Evolutionary conservation across 1,284 basidiomycete species (phyloP), one percentile per base, ranked within the genome.

Genomic region (Ustilago lituana): DNA sequence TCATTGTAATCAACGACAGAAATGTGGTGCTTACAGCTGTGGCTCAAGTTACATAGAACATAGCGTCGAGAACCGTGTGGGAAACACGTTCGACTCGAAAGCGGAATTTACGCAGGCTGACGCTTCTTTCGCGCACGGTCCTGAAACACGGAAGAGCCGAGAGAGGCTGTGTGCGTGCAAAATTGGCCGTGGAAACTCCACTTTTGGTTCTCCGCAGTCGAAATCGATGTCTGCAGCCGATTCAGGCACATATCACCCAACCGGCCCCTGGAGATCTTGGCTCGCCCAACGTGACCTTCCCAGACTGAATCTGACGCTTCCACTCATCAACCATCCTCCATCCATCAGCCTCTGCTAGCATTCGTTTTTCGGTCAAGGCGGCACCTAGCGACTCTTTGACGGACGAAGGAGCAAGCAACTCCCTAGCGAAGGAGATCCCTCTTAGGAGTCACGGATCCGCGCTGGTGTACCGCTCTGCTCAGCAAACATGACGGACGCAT

Each of bases 401-500:
- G n/a, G 6, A 29, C 27, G 27, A 29, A 12, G 27, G 27, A 29
- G 27, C 27, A 29, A 12, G 23, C 5, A 6, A 19, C n/a, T 20
- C 22, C 26, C 10, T 24, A 15, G 8, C n/a, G 8, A 31, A 35
- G 23, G 19, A 39, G 32, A 36, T 14, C n/a, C 33, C 9, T 31
- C 32, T 27, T 7, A 31, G 4, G 1, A 19, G 22, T 29, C 8
- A 24, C 20, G 15, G 20, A 33, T 22, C 14, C n/a, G 32, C 44
- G 12, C 8, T 19, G 24, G 19, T 9, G 19, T 19, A 38, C 40
- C 14, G 11, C 8, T n/a, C 33, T n/a, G 4, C 5, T 29, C 23
- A 9, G 32, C n/a, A 33, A 56, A n/a, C 15, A 72, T 72, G 69
- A 50, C 69, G 31, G 64, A 67, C 39, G 55, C 64, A 23, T 60